A percentile compares a stretch with the other conserved stretches of the same genome.
Conservation (phyloP, 768 basidiomycete species). For the Russula virescens region DNA sequence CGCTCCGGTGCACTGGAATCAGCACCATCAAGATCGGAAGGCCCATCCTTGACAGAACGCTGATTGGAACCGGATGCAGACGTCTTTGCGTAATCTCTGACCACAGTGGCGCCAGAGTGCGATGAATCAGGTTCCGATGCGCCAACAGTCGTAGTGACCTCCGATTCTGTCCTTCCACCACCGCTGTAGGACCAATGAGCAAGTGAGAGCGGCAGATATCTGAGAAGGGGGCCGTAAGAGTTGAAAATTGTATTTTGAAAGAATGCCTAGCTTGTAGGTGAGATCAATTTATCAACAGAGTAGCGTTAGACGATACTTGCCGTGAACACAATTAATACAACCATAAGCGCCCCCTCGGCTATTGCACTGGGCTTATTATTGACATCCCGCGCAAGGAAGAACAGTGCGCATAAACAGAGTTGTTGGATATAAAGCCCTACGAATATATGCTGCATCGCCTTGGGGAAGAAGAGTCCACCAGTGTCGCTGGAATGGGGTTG, state of each 20-base stretch:
- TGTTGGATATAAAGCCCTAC: constrained; percentile 92
- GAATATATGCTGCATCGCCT: constrained; percentile 88
- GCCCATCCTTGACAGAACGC: not conserved
- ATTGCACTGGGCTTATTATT: constrained; percentile 50
- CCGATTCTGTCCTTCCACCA: not conserved
- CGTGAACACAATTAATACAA: constrained; percentile 79
- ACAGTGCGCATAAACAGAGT: constrained; percentile 76
- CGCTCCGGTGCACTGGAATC: not conserved
- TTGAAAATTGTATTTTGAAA: constrained; percentile 69
- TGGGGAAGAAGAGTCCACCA: constrained; percentile 94
- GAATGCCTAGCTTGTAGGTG: constrained; percentile 41
- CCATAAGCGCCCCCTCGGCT: constrained; percentile 76
- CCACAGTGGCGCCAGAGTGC: not conserved
- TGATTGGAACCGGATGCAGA: not conserved
- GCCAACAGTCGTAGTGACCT: not conserved
- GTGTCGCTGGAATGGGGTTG: constrained; percentile 69
- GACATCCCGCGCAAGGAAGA: constrained; percentile 75
- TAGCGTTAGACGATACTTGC: constrained; percentile 37
- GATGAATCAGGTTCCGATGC: not conserved
- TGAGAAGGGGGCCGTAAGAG: constrained; percentile 77
- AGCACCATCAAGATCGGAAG: not conserved
- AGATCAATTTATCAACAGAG: not conserved
- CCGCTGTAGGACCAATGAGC: constrained; percentile 57
- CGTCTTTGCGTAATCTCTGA: not conserved
- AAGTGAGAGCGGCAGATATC: constrained; percentile 73